A percentile compares a stretch with the other conserved stretches of the same genome.
phyloP scores from a whole-genome alignment of 441 rosid species.

The Cnidoscolus chayamansa region DNA sequence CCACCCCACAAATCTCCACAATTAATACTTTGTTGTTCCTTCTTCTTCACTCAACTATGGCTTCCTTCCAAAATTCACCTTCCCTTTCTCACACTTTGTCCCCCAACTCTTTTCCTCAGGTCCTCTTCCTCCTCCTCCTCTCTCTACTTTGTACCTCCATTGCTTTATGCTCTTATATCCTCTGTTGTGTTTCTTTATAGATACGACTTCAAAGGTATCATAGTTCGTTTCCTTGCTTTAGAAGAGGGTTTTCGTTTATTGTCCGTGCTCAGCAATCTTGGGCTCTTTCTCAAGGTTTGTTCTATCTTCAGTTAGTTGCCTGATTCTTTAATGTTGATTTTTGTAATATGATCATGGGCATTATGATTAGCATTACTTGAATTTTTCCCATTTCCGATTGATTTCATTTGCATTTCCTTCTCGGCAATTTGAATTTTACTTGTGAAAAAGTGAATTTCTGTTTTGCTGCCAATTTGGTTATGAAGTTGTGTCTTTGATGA shows the following conservation, averaged over 20 bases:
- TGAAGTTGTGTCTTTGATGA: neutral
- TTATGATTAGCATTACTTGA: neutral
- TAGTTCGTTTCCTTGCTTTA: constrained; percentile 34
- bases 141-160: too few species aligned
- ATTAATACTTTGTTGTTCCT: neutral
- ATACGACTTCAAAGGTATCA: constrained; percentile 39
- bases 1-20: constrained; percentile 34
- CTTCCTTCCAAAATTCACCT: constrained; percentile 57
- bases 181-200: constrained; percentile 17
- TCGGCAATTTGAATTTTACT: neutral
- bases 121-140: constrained; percentile 13
- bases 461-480: neutral
- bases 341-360: neutral
- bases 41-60: constrained; percentile 41
- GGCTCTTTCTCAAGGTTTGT: constrained; percentile 45
- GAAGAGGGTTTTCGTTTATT: constrained; percentile 45
- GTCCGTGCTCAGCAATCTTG: constrained; percentile 50
- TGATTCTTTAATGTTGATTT: neutral
- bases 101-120: constrained; percentile 53
- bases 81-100: constrained; percentile 49
- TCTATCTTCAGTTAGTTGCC: constrained; percentile 5
- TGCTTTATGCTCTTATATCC: neutral
- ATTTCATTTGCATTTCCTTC: neutral
- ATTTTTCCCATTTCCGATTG: neutral
- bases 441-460: neutral